These are phyloP conservation scores for Ilyonectria robusta DNA, from an alignment of 2,329 filamentous ascomycete species.

Conservation along the genomic window DNA sequence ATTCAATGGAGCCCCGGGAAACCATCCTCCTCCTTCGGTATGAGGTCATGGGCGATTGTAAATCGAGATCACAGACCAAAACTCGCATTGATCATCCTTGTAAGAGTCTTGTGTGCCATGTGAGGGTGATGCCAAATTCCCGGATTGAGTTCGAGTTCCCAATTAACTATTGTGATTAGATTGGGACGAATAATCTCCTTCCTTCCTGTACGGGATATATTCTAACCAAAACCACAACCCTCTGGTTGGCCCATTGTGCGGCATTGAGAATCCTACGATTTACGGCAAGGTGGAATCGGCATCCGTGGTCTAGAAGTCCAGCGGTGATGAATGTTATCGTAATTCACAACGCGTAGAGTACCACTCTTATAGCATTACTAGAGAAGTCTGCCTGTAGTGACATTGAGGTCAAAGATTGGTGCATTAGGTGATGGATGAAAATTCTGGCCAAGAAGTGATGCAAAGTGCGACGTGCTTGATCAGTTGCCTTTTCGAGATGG, in stretches of 20 bases:
- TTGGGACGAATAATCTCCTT: constrained; percentile 7
- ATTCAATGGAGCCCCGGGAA: no score
- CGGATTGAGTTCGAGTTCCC: neutral
- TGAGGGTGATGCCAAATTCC: neutral
- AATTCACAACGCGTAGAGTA: neutral
- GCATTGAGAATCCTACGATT: neutral
- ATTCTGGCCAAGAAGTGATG: constrained; percentile 12
- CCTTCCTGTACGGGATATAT: neutral
- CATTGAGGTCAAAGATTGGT: constrained; percentile 5
- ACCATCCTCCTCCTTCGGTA: neutral
- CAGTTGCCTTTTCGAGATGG: constrained; percentile 6
- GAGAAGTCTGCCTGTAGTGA: neutral
- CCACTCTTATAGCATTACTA: neutral
- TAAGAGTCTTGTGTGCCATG: neutral
- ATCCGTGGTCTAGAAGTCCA: neutral
- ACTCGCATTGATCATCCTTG: neutral
- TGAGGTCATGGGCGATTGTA: neutral
- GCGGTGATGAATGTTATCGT: neutral
- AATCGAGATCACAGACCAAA: neutral
- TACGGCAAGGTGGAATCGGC: neutral
- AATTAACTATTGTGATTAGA: no score
- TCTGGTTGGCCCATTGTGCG: neutral
- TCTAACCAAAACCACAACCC: neutral
- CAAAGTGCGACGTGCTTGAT: constrained; percentile 3
- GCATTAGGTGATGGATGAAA: constrained; percentile 10